Percentiles rank a stretch among this genome's conserved stretches.
Evolutionary conservation across 2,329 filamentous ascomycete species (phyloP).

Genomic region (Aspergillus sojae): DNA sequence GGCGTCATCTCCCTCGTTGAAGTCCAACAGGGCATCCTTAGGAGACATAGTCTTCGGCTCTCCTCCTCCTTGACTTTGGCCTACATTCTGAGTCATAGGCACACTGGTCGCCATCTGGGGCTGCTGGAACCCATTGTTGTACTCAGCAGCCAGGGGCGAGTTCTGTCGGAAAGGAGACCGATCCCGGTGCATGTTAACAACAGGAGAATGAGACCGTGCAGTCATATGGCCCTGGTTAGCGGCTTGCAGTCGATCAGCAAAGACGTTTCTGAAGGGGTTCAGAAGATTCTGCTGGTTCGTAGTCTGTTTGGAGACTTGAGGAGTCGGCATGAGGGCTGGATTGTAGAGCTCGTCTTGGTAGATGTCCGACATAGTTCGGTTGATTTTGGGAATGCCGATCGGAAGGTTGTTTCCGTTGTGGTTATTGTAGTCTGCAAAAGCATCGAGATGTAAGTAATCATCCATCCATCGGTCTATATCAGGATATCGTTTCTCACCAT

Average conservation of each 20-base stretch:
- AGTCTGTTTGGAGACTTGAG: constrained; percentile 41
- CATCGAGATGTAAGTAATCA: constrained; percentile 68
- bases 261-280: constrained; percentile 62
- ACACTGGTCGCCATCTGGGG: constrained; percentile 47
- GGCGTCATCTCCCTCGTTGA: constrained; percentile 69
- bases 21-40: constrained; percentile 87
- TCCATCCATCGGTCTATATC: constrained; percentile 54
- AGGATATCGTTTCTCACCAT: constrained; percentile 56
- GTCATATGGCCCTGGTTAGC: constrained; percentile 74
- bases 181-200: constrained; percentile 59
- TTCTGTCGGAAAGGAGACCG: constrained; percentile 80
- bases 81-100: constrained; percentile 33
- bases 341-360: constrained; percentile 85
- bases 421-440: constrained; percentile 57
- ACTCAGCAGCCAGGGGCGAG: constrained; percentile 61
- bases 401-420: constrained; percentile 34
- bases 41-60: constrained; percentile 88
- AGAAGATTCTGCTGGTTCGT: constrained; percentile 36
- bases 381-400: constrained; percentile 70
- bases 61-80: constrained; percentile 30
- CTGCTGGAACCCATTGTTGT: constrained; percentile 34
- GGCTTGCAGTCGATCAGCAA: constrained; percentile 75
- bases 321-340: constrained; percentile 41
- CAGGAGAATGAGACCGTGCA: constrained; percentile 62
- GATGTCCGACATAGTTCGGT: constrained; percentile 82